Conservation (phyloP, 306 rosid genomes). For the Medicago ruthenica region DNA sequence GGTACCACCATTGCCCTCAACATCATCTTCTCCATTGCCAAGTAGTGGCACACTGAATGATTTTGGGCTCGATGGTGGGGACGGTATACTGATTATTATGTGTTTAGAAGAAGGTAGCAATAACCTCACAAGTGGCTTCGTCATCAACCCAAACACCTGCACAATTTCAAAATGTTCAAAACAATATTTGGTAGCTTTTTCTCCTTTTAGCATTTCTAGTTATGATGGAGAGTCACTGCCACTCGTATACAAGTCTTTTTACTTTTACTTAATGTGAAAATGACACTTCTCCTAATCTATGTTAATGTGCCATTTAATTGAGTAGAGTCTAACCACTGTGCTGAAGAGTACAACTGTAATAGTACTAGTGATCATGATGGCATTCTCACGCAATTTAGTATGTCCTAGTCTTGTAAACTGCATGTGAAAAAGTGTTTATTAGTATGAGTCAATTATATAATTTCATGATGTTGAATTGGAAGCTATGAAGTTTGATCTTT, state of each 20-base stretch:
- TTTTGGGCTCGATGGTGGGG: constrained; percentile 78
- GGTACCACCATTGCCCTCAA: constrained; percentile 45
- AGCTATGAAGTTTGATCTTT: constrained; percentile 37
- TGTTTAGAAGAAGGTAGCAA: constrained; percentile 76
- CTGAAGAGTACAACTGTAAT: constrained; percentile 95
- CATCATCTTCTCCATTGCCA: constrained; percentile 48
- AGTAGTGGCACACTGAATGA: constrained; percentile 71
- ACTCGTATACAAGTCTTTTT: neutral
- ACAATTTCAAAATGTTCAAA: constrained; percentile 37
- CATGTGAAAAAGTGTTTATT: constrained; percentile 36
- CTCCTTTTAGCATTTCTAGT: no score
- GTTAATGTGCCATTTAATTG: neutral
- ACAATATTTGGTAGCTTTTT: neutral
- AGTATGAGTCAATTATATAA: neutral
- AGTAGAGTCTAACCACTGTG: constrained; percentile 74
- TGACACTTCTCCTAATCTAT: constrained; percentile 26
- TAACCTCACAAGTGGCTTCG: constrained; percentile 85
- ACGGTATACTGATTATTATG: constrained; percentile 43
- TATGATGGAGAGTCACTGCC: no score
- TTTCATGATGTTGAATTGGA: constrained; percentile 13
- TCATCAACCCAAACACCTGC: constrained; percentile 95
- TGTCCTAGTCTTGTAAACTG: constrained; percentile 88
- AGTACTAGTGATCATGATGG: constrained; percentile 97
- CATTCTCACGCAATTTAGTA: constrained; percentile 70
- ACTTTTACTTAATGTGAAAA: constrained; percentile 18